These are phyloP conservation scores for Rhododendron mucronatum DNA, from an alignment of 148 eudicot genomes.

Conservation along the genomic window DNA sequence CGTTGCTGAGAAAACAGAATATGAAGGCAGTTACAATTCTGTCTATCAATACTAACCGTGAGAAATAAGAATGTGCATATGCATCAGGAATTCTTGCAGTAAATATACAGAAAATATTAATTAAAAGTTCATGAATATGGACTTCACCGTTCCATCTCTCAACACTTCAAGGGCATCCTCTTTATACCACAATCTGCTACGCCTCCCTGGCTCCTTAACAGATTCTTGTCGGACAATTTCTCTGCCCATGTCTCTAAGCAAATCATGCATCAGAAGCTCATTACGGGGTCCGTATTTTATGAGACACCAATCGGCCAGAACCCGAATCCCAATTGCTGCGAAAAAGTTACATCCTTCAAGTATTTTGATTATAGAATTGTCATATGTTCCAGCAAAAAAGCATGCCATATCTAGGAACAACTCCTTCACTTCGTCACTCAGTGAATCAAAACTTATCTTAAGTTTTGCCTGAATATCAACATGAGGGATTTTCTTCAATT, in stretches of 20 bases:
- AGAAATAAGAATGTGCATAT: background rate
- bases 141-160: background rate
- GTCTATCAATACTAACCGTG: background rate
- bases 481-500: background rate
- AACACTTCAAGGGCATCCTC: background rate
- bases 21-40: background rate
- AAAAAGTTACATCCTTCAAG: background rate
- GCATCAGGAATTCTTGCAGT: background rate
- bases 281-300: background rate
- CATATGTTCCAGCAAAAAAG: background rate
- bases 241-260: background rate
- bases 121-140: too few species aligned
- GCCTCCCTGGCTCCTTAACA: conserved; percentile 1
- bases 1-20: background rate
- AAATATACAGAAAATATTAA: too few species aligned
- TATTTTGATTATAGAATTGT: background rate
- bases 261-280: background rate
- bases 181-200: background rate
- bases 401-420: background rate
- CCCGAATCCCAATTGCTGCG: background rate
- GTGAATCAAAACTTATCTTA: background rate
- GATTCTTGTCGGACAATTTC: conserved; percentile 4
- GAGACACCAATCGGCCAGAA: background rate
- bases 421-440: background rate
- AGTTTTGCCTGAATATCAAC: background rate